Evolutionary conservation across 768 basidiomycete genomes (phyloP), one percentile per base, ranked within the genome.

Genomic region (Rhizopogon vulgaris): DNA sequence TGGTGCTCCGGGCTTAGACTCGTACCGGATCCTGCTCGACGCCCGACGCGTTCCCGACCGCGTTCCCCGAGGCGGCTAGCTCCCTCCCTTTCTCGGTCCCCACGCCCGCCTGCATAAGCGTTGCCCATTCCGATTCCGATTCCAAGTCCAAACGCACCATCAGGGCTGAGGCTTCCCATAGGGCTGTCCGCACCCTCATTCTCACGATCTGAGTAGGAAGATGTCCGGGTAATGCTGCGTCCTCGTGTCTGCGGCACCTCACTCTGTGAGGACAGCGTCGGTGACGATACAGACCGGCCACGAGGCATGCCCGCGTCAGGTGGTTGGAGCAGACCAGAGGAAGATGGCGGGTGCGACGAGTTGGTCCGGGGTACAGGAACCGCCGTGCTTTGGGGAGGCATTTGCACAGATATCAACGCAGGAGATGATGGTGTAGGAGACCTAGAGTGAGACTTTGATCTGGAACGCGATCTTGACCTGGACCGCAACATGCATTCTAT

Each of bases 121-220:
- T 52, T 69, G 32, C 63, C 71, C 11, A 60, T 62, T 11, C 64
- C 62, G 8, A 60, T 62, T 11, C 64, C 62, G 8, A 46, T 46
- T 14, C 30, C 30, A 14, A 68, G 58, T 18, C 67, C 60, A 9
- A 62, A 41, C 37, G 47, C 56, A 41, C 56, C 67, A 6, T 77
- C 77, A 7, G 77, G 77, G 34, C 69, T 70, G 51, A 74, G 32
- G 42, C 66, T 71, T 34, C 70, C 69, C 17, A 69, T 40, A n/a
- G 69, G 68, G 46, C 66, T 72, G 30, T 69, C 73, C 6, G 68
- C 56, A 24, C 60, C 54, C 54, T 71, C 52, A 48, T 70, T 66
- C 14, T 77, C 76, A 8, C 77, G 71, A 55, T 81, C 81, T 47
- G 78, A 79, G 40, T 79, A 80, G 1, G 82, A 78, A 14, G 80